Base-by-base conservation (phyloP, 2,329 filamentous ascomycete genomes). In the Xylariaceae sp. region DNA sequence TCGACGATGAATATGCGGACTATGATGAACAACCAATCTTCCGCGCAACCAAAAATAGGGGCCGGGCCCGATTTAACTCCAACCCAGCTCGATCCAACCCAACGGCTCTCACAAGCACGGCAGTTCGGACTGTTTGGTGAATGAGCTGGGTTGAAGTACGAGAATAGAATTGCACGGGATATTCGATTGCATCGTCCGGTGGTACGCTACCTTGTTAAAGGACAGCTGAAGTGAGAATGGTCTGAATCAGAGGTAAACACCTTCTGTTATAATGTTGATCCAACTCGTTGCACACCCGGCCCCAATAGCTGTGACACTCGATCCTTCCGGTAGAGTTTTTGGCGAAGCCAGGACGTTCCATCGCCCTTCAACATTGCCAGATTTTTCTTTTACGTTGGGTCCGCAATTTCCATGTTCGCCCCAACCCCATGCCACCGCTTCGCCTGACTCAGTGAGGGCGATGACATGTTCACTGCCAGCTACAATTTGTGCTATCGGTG, bases 321-420 rank as follows among this genome's bases (percentile, higher is more conserved):
- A 75, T 10, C 70, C 73, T 5, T 76, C 66, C 14, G 78, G 76
- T 38, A 84, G 71, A 63, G 78, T 77, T 58, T 76, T 78, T 47
- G 75, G 74, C 42, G 83, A 80, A 18, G 79, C 78, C 64, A 95
- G 81, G 53, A 82, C 72, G 65, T 87, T 91, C 76, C 81, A 89
- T 54, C 76, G 77, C 10, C 81, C 86, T 58, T 86, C 87, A 42
- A 91, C 84, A 69, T 89, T 82, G 5, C 66, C 66, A 14, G 52
- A 62, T 45, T 83, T 84, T 55, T 79, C 74, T 16, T 78, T 73
- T 55, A 84, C 82, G 12, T 80, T 75, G 34, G 83, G 81, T 3
- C 94, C 94, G 68, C 94, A 99, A 68, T 99, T 99, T 1, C 94
- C 94, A 72, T 99, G 94, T 71, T 97, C 93, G 2, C 91, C 92